phyloP scores from a whole-genome alignment of 1,284 basidiomycete species.

The Wallemia mellicola region DNA sequence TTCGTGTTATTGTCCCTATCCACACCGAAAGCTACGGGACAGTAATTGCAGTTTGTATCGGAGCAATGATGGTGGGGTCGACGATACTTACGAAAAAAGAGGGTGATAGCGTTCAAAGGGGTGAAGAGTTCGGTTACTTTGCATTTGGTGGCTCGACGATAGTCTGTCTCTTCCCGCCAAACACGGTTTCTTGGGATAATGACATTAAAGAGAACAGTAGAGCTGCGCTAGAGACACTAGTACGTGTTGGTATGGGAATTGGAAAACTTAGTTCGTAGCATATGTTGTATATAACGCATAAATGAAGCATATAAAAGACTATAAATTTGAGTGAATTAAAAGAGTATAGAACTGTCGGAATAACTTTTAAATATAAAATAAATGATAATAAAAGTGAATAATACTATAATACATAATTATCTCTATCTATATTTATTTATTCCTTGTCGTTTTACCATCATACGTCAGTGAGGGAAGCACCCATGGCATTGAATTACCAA shows the following conservation, averaged over 20 bases:
- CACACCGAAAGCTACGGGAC: conserved; percentile 57
- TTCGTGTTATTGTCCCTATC: conserved; percentile 59
- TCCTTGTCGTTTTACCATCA: not conserved
- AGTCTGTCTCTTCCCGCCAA: conserved; percentile 56
- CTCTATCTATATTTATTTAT: not conserved
- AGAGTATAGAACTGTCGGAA: not conserved
- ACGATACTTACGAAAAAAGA: conserved; percentile 60
- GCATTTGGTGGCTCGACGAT: conserved; percentile 64
- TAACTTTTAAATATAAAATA: not conserved
- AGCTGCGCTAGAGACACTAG: conserved; percentile 55
- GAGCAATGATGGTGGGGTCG: conserved; percentile 18
- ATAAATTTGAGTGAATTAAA: no score
- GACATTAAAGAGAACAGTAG: conserved; percentile 61
- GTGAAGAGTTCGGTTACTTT: conserved; percentile 77
- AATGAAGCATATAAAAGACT: no score
- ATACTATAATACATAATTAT: not conserved
- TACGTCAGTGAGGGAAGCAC: not conserved
- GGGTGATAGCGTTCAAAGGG: conserved; percentile 44
- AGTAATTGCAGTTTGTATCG: conserved; percentile 64
- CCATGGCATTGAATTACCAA: not conserved
- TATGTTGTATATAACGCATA: no score
- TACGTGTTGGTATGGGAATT: conserved; percentile 59
- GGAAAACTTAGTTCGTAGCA: no score
- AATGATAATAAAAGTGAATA: not conserved
- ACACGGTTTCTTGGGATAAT: conserved; percentile 55